Evolutionary conservation across 495 filamentous ascomycete genomes (phyloP).

Genomic region (Aspergillus mulundensis): DNA sequence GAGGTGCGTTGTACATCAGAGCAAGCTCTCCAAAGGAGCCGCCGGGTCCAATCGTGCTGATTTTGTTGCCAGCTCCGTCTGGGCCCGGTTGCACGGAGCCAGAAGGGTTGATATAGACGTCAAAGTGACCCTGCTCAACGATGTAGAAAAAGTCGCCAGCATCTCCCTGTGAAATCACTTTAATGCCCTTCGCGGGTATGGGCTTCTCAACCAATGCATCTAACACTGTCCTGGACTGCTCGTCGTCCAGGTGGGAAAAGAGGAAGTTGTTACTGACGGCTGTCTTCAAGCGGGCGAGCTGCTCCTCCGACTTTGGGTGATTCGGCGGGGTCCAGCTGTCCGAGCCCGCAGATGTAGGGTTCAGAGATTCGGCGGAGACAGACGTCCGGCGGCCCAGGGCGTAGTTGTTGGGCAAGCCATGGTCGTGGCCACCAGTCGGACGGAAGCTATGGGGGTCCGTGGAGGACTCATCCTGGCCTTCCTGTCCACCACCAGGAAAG

Average conservation of each 20-base stretch:
- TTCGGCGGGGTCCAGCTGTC: constrained; percentile 89
- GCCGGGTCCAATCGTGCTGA: constrained; percentile 77
- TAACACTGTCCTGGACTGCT: constrained; percentile 79
- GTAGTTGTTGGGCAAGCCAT: constrained; percentile 88
- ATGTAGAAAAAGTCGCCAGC: constrained; percentile 97
- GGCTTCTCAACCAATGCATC: constrained; percentile 92
- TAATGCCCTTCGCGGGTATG: constrained; percentile 91
- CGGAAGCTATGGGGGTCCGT: constrained; percentile 29
- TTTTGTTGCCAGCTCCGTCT: constrained; percentile 79
- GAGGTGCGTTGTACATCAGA: constrained; percentile 97
- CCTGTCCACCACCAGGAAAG: constrained; percentile 21
- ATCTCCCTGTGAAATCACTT: constrained; percentile 94
- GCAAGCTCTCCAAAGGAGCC: constrained; percentile 97
- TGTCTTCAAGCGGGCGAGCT: constrained; percentile 69
- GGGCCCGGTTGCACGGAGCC: constrained; percentile 76
- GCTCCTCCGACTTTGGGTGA: constrained; percentile 77
- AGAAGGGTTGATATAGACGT: constrained; percentile 82
- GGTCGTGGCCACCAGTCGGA: constrained; percentile 37
- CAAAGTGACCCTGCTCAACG: constrained; percentile 85
- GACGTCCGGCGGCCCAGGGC: constrained; percentile 90
- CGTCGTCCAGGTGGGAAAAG: constrained; percentile 91
- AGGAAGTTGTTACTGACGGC: constrained; percentile 89
- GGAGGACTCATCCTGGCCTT: constrained; percentile 23
- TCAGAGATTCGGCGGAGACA: constrained; percentile 93
- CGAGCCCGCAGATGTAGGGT: constrained; percentile 73